Base-by-base conservation (phyloP, 2,329 filamentous ascomycete genomes). In the Phialemoniopsis sp. region DNA sequence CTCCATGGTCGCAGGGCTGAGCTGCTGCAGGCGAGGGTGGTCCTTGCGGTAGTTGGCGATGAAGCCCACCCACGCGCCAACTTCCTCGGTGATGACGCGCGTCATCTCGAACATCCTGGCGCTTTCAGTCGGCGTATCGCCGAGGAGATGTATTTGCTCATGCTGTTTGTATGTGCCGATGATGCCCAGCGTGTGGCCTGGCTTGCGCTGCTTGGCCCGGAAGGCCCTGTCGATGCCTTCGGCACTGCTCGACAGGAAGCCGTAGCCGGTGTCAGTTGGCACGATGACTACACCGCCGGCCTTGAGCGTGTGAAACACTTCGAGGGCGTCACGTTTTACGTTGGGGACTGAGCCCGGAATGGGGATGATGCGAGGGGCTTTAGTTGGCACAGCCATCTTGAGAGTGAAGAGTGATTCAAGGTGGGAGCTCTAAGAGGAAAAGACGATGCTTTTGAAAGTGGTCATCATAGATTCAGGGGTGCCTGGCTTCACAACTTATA, bases 231-330 rank as follows among this genome's bases (percentile, higher is more conserved):
- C 14, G 28, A 55, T 43, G 3, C 40, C 47, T 28, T 43, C 44
- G 2, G 34, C 31, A 8, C 43, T 45, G 3, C 38, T 35, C 5
- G 49, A 37, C 34, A 55, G 41, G 3, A 56, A 26, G 10, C 31
- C 50, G 33, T 55, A 56, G 39, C 52, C 53, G 8, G 55, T 48
- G 15, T 53, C 50, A 5, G 51, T 49, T 7, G 53, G 53, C 26
- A 47, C 29, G 12, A 55, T 45, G 29, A 42, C 44, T 3, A 55
- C 40, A 4, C 51, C 51, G 13, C 52, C 52, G 8, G 38, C 15
- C 36, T 47, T 15, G 26, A 52, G 46, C 5, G 40, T 38, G 14
- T 44, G 33, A 33, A 44, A 44, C 12, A 41, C 41, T 3, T 34
- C 29, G 26, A 17, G 28, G 9, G 44, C 44, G 16, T 43, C 44